Conservation (phyloP, 441 rosid species). For the Heliophila coronopifolia region DNA sequence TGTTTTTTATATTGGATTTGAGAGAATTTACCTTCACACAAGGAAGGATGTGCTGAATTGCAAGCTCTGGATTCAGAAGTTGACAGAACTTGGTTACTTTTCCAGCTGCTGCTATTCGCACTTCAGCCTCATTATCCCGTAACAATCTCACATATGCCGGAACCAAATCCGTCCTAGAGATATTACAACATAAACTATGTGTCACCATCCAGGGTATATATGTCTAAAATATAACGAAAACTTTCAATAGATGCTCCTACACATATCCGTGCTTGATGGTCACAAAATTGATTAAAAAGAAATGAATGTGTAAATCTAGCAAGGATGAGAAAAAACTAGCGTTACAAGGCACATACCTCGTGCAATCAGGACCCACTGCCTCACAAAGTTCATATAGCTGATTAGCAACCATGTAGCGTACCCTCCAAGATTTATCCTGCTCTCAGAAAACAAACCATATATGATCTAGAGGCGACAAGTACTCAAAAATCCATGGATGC, state of each 20-base stretch:
- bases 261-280: background rate
- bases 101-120: constrained; percentile 94
- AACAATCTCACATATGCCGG: constrained; percentile 92
- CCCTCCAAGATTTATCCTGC: constrained; percentile 99
- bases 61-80: constrained; percentile 79
- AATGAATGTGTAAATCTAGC: constrained; percentile 2
- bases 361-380: constrained; percentile 94
- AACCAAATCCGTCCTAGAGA: constrained; percentile 62
- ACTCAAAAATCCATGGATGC: background rate
- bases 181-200: background rate
- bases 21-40: constrained; percentile 66
- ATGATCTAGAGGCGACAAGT: background rate
- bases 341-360: constrained; percentile 43
- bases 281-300: background rate
- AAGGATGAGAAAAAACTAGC: background rate
- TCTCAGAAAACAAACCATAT: constrained; percentile 8
- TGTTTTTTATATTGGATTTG: background rate
- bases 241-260: background rate
- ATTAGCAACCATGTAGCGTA: constrained; percentile 96
- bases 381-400: constrained; percentile 90
- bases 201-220: background rate
- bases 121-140: constrained; percentile 98
- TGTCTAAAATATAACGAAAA: background rate
- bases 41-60: constrained; percentile 82
- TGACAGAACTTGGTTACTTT: constrained; percentile 85